Evolutionary conservation across 2,329 filamentous ascomycete species (phyloP), one percentile per base, ranked within the genome.

Genomic region (Aspergillus sp.): DNA sequence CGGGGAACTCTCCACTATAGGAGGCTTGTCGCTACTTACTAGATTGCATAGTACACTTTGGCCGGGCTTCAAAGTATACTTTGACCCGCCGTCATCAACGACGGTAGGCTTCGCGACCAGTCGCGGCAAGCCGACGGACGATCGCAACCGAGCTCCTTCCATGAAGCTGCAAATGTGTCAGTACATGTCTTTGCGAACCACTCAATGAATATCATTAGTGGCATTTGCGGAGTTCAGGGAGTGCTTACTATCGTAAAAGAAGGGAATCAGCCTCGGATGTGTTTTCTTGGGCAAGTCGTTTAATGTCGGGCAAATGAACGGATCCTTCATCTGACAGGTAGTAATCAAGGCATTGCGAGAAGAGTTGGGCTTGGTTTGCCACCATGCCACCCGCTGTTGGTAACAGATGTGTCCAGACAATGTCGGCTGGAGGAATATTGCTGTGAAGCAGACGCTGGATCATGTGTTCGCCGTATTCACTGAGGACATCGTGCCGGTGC

Each of bases 341-440:
- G 68, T 81, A 84, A 66, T 86, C 85, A 52, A 87, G 70, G 25
- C 79, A 83, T 63, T 86, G 84, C 0, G 77, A 81, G 66, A 86
- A 85, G 21, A 86, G 78, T 60, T 86, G 83, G 7, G 81, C 83
- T 66, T 86, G 84, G 59, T 84, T 86, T 2, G 81, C 77, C 3
- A 85, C 82, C 74, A 83, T 82, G 39, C 82, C 82, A 25, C 82
- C 83, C 1, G 83, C 83, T 0, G 84, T 86, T 32, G 83, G 83
- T 44, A 87, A 77, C 57, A 87, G 81, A 57, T 86, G 81, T 42
- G 81, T 81, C 80, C 82, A 85, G 30, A 85, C 83, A 25, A 86
- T 76, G 19, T 83, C 78, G 25, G 82, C 73, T 5, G 80, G 71
- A 1, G 79, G 75, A 58, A 80, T 75, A 7, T 79, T 77, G 7